phyloP scores from a whole-genome alignment of 1,139 yeast species.

The Komagataea norvegica region DNA sequence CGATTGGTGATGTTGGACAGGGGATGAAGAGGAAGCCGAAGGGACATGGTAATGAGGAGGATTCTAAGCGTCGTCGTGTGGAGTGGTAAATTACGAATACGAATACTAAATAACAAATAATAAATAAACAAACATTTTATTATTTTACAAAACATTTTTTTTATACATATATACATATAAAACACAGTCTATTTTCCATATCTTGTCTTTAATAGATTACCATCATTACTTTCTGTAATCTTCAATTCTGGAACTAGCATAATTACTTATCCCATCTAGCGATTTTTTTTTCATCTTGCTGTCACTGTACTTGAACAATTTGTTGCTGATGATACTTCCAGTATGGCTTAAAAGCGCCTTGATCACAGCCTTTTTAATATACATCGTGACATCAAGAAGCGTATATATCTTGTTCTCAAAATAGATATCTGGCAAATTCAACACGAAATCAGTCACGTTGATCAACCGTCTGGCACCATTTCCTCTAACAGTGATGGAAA shows the following conservation, averaged over 20 bases:
- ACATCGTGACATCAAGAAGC: slow-evolving; percentile 47
- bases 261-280: slow-evolving; percentile 18
- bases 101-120: background rate
- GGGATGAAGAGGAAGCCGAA: slow-evolving; percentile 25
- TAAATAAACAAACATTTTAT: background rate
- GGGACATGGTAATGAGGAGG: slow-evolving; percentile 15
- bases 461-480: slow-evolving; percentile 52
- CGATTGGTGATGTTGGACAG: slow-evolving; percentile 43
- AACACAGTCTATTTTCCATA: background rate
- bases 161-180: background rate
- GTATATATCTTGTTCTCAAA: slow-evolving; percentile 50
- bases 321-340: slow-evolving; percentile 55
- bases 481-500: slow-evolving; percentile 56
- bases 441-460: slow-evolving; percentile 55
- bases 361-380: slow-evolving; percentile 46
- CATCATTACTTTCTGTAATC: slow-evolving; percentile 15
- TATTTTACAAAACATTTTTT: background rate
- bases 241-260: slow-evolving; percentile 22
- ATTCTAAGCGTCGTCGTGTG: slow-evolving; percentile 24
- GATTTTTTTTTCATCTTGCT: slow-evolving; percentile 15
- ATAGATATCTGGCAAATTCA: slow-evolving; percentile 48
- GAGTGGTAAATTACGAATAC: slow-evolving; percentile 9
- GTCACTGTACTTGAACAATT: slow-evolving; percentile 32
- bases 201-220: background rate
- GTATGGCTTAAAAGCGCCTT: slow-evolving; percentile 52